Percentiles rank a stretch among this genome's conserved stretches.
phyloP scores from a whole-genome alignment of 2,329 filamentous ascomycete species.

The Fusarium dimerum region DNA sequence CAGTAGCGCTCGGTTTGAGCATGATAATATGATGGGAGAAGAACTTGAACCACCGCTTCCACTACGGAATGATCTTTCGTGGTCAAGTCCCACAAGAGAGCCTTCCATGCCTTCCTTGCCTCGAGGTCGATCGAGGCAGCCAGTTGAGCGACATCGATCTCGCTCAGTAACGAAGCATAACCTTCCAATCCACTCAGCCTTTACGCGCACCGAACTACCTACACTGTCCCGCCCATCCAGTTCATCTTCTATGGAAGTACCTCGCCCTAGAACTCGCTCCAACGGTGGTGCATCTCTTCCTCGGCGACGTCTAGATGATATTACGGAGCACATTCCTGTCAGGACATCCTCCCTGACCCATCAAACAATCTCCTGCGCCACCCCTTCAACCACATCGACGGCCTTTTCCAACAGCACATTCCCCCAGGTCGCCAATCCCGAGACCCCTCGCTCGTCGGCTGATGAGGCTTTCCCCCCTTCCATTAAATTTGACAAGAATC shows the following conservation, averaged over 20 bases:
- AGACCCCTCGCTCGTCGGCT: constrained; percentile 46
- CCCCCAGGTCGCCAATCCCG: constrained; percentile 1
- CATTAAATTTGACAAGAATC: constrained; percentile 26
- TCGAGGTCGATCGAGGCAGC: constrained; percentile 12
- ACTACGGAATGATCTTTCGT: constrained; percentile 13
- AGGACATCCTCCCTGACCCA: constrained; percentile 37
- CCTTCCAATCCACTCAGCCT: constrained; percentile 7
- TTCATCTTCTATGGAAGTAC: constrained; percentile 24
- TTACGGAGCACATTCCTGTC: constrained; percentile 38
- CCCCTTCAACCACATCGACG: constrained; percentile 29
- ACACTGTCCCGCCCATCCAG: constrained; percentile 24
- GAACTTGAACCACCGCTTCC: constrained; percentile 20
- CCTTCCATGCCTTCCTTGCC: constrained; percentile 11
- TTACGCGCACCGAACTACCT: constrained; percentile 15
- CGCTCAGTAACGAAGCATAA: constrained; percentile 17
- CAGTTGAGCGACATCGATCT: constrained; percentile 2
- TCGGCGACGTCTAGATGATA: constrained; percentile 31
- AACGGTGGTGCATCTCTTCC: constrained; percentile 15
- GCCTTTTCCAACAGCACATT: constrained; percentile 43
- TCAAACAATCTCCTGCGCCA: constrained; percentile 42
- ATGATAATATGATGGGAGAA: constrained; percentile 18
- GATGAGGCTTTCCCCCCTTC: constrained; percentile 31
- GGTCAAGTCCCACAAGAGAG: background rate
- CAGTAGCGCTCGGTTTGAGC: constrained; percentile 17
- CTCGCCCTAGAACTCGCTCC: constrained; percentile 24